Evolutionary conservation across 2,329 filamentous ascomycete genomes (phyloP).

Genomic region (Grosmannia clavigera): DNA sequence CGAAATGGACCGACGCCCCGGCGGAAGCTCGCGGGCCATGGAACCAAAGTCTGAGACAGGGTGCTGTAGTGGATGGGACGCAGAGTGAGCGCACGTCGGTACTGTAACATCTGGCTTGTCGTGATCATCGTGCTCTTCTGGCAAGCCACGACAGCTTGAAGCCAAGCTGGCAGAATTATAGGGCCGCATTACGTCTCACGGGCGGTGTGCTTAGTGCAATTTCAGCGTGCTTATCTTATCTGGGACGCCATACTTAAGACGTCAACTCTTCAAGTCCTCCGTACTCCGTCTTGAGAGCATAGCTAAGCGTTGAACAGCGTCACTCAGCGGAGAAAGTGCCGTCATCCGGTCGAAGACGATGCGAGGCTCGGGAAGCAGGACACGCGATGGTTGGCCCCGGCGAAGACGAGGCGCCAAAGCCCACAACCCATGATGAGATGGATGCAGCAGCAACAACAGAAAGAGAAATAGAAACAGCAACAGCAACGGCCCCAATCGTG

Average conservation of each 20-base stretch:
- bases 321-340: not conserved
- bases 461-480: conserved; percentile 21
- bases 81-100: not conserved
- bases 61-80: not conserved
- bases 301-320: not conserved
- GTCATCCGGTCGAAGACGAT: not conserved
- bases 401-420: not conserved
- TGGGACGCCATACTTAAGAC: no score
- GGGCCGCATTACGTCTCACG: not conserved
- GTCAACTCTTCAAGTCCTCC: no score
- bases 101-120: not conserved
- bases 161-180: conserved; percentile 6
- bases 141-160: not conserved
- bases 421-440: not conserved
- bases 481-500: conserved; percentile 26
- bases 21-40: conserved; percentile 53
- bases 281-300: no score
- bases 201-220: not conserved
- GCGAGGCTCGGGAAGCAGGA: not conserved
- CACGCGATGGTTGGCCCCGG: conserved; percentile 1
- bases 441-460: not conserved
- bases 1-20: conserved; percentile 49
- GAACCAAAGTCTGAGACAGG: conserved; percentile 8
- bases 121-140: not conserved
- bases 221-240: not conserved